Evolutionary conservation across 768 basidiomycete species (phyloP).

Genomic region (Epithele typhae): DNA sequence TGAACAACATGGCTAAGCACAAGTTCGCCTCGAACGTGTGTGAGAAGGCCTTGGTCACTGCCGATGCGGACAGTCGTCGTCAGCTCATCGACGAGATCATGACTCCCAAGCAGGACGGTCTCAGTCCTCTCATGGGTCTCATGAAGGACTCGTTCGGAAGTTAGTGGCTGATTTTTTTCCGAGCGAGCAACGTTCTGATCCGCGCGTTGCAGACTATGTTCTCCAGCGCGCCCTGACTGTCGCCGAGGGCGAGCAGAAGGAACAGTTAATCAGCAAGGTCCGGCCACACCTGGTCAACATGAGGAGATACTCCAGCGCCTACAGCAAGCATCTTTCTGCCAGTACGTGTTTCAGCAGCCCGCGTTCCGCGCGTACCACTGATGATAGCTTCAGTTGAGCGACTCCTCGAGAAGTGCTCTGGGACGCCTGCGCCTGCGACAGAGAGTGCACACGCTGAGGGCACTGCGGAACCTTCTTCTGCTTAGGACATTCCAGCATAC

Average conservation of each 20-base stretch:
- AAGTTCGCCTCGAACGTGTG: constrained; percentile 97
- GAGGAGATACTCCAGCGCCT: constrained; percentile 65
- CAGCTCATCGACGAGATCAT: constrained; percentile 81
- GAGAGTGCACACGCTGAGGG: constrained; percentile 3
- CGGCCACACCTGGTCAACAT: constrained; percentile 66
- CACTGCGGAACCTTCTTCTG: constrained; percentile 1
- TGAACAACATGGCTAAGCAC: constrained; percentile 76
- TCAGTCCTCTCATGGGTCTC: constrained; percentile 60
- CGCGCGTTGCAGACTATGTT: constrained; percentile 82
- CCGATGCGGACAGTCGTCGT: constrained; percentile 60
- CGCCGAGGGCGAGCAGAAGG: constrained; percentile 70
- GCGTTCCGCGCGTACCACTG: background rate
- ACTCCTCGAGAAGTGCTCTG: constrained; percentile 49
- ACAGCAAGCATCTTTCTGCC: constrained; percentile 77
- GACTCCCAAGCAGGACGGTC: constrained; percentile 55
- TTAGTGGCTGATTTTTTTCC: constrained; percentile 41
- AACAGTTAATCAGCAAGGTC: constrained; percentile 55
- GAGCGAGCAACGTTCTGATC: too few species aligned
- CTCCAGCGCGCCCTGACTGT: constrained; percentile 72
- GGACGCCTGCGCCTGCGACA: background rate
- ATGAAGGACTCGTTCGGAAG: constrained; percentile 91
- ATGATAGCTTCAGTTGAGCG: constrained; percentile 54
- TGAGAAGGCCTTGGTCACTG: constrained; percentile 79
- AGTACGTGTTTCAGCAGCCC: constrained; percentile 45
- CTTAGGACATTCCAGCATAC: background rate